Evolutionary conservation across 306 rosid species (phyloP).

Genomic region (Mimosa pudica): DNA sequence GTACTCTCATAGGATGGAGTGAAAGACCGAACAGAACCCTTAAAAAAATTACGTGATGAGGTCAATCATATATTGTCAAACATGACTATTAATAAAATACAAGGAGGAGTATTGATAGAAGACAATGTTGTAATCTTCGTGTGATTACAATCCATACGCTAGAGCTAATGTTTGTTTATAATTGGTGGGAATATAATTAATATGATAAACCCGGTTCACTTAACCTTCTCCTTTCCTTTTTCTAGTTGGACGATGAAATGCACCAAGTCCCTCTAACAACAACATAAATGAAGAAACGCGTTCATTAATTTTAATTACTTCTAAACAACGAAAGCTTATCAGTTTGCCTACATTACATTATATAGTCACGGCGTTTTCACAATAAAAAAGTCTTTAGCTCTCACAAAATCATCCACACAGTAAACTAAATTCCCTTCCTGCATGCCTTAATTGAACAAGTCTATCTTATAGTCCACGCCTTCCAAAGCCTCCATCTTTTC

Average conservation of each 20-base stretch:
- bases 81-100: too few species aligned
- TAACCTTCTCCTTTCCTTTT: neutral
- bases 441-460: conserved; percentile 71
- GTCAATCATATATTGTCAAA: too few species aligned
- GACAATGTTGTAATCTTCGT: too few species aligned
- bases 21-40: too few species aligned
- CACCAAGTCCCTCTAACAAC: neutral
- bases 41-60: too few species aligned
- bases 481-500: conserved; percentile 28
- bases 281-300: conserved; percentile 26
- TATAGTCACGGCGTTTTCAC: conserved; percentile 3
- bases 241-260: neutral
- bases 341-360: conserved; percentile 30
- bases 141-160: too few species aligned
- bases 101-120: too few species aligned
- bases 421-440: neutral
- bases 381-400: neutral
- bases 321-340: conserved; percentile 11
- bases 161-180: too few species aligned
- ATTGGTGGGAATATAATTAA: too few species aligned
- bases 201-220: too few species aligned
- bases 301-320: neutral
- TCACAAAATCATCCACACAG: conserved; percentile 11
- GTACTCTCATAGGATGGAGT: too few species aligned
- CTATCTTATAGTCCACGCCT: conserved; percentile 56